Base-by-base conservation (phyloP, 2,329 filamentous ascomycete species). In the Trichocomaceae sp. region DNA sequence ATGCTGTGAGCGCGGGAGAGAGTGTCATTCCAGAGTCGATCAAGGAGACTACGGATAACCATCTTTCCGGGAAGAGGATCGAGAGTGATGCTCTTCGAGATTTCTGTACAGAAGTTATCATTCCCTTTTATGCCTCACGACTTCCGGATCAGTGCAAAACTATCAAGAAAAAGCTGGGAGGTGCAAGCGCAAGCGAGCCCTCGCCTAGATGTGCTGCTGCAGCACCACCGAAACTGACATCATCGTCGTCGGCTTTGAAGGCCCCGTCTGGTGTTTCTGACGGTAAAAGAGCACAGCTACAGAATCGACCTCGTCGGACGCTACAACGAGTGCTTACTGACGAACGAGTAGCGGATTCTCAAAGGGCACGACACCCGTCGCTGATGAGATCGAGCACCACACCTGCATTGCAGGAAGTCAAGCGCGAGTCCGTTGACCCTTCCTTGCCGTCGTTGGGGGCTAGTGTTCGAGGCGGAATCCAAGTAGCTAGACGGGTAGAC, bases 41-140 rank as follows among this genome's bases (percentile, higher is more conserved):
- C 26, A 68, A 66, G 47, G 49, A 62, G 20, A 63, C 64, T n/a
- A 64, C 59, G n/a, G 61, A 64, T 26, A 62, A 54, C 47, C 63
- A 64, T 53, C 60, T 64, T 33, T 59, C 65, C 5, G 64, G 64
- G 13, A 72, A 69, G 59, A 69, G 68, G 50, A 61, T 64, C n/a
- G 66, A 72, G 19, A 74, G 66, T 37, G 74, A 77, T 58, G 69
- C 69, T n/a, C 65, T 78, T 17, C 73, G 72, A 22, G 75, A 78
- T 51, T 79, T 78, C 56, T 78, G 75, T 60, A 74, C 72, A 0
- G 76, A 79, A 55, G 74, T 79, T 5, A 72, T 79, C 47, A 67
- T 78, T 44, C 76, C 76, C 12, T 78, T 78, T 62, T 79, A 77
- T 59, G 73, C 69, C 26, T 66, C 74, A 26, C 73, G 76, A 29